These are phyloP conservation scores for Hyphodiscus sp. DNA, from an alignment of 2,329 filamentous ascomycete genomes.

Conservation along the genomic window DNA sequence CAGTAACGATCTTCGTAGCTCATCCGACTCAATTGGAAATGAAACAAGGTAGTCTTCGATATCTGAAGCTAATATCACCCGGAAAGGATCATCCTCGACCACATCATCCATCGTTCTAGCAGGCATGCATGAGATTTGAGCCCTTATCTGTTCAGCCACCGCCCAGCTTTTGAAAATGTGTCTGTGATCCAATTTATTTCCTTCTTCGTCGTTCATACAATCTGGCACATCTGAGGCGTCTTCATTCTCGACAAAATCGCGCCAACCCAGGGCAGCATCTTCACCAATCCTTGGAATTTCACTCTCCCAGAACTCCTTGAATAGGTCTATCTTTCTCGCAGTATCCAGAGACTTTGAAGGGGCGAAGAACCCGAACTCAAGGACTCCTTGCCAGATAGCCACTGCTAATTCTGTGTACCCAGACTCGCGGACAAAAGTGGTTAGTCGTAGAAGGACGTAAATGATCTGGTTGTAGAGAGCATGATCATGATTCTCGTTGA, in stretches of 20 bases:
- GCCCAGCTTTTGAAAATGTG: conserved; percentile 39
- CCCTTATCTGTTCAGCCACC: conserved; percentile 46
- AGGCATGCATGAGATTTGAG: conserved; percentile 48
- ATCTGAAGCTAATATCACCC: conserved; percentile 75
- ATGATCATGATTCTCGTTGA: conserved; percentile 3
- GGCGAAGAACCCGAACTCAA: conserved; percentile 65
- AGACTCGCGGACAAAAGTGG: conserved; percentile 65
- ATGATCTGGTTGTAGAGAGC: conserved; percentile 39
- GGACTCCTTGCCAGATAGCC: conserved; percentile 73
- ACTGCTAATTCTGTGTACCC: conserved; percentile 73
- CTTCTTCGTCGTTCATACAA: conserved; percentile 14
- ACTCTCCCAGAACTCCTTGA: conserved; percentile 80
- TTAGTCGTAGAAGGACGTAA: conserved; percentile 70
- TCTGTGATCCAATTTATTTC: conserved; percentile 11
- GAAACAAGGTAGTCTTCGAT: conserved; percentile 55
- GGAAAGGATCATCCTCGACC: conserved; percentile 73
- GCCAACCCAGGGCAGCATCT: conserved; percentile 63
- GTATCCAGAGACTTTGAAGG: conserved; percentile 33
- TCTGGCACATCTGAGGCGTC: conserved; percentile 16
- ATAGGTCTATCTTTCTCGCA: conserved; percentile 31
- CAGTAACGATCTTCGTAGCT: conserved; percentile 44
- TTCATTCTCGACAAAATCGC: conserved; percentile 36
- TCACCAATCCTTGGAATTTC: conserved; percentile 78
- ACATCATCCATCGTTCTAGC: conserved; percentile 69
- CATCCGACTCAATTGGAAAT: conserved; percentile 37